Percentiles rank a stretch among this genome's conserved stretches.
Evolutionary conservation across 1,139 yeast genomes (phyloP).

Genomic region (Suhomyces atakaporum): DNA sequence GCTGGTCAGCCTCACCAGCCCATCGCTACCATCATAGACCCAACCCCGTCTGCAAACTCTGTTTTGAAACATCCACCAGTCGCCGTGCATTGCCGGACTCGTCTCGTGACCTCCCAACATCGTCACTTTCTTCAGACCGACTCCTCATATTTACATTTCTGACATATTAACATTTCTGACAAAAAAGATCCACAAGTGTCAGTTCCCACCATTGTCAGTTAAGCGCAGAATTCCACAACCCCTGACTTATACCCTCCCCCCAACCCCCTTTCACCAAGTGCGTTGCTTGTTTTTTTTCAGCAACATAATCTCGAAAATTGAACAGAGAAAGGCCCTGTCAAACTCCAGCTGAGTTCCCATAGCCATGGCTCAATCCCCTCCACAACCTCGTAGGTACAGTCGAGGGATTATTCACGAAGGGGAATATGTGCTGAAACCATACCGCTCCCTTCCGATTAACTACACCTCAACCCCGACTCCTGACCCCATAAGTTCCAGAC

Average conservation of each 20-base stretch:
- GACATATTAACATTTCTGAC: neutral
- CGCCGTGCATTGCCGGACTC: neutral
- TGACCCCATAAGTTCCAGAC: constrained; percentile 17
- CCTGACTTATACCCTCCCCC: too few relatives aligned
- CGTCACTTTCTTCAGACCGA: neutral
- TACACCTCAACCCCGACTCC: constrained; percentile 20
- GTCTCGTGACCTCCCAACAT: neutral
- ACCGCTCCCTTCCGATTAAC: constrained; percentile 33
- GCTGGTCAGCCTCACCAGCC: constrained; percentile 1
- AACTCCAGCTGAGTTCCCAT: too few relatives aligned
- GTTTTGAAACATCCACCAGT: too few relatives aligned
- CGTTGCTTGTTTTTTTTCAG: neutral
- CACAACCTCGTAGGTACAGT: constrained; percentile 7
- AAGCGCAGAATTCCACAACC: neutral
- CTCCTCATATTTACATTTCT: constrained; percentile 1
- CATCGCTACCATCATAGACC: constrained; percentile 1
- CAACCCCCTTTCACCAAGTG: too few relatives aligned
- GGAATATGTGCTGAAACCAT: constrained; percentile 30
- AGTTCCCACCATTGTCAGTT: neutral
- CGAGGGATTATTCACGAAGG: constrained; percentile 35
- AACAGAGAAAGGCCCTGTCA: too few relatives aligned
- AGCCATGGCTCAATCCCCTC: neutral
- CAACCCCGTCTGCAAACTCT: neutral
- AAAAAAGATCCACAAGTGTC: neutral
- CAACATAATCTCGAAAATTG: too few relatives aligned